Evolutionary conservation across 148 eudicot genomes (phyloP).

Genomic region (Rhododendron kiyosumense): DNA sequence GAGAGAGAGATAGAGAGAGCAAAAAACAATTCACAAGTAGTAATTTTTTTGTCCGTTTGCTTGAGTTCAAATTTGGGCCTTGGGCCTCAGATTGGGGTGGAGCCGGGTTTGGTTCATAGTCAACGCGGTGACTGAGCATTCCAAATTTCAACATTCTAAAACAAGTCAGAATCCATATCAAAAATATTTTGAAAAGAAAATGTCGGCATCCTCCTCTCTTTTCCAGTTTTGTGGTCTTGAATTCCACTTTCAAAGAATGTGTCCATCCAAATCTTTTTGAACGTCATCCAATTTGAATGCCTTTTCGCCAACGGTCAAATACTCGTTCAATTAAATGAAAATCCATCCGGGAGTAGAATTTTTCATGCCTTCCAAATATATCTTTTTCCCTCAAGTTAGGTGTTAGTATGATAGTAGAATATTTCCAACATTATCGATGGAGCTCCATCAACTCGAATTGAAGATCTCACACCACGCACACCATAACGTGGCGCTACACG

Average conservation of each 20-base stretch:
- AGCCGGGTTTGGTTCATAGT: background rate
- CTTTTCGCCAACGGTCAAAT: background rate
- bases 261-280: background rate
- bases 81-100: too few species aligned
- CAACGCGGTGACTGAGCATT: background rate
- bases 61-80: too few species aligned
- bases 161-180: background rate
- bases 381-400: background rate
- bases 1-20: too few species aligned
- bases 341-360: background rate
- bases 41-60: too few species aligned
- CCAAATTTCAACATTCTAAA: background rate
- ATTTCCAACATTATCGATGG: background rate
- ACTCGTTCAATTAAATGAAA: background rate
- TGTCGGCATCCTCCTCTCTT: background rate
- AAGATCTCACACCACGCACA: too few species aligned
- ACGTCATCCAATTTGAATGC: background rate
- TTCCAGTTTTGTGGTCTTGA: background rate
- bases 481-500: background rate
- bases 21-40: too few species aligned
- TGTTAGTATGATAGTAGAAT: too few species aligned
- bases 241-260: background rate
- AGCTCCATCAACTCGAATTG: background rate
- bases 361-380: background rate
- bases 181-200: background rate